Percentiles rank a stretch among this genome's conserved stretches.
Conservation (phyloP, 345 rosid genomes). For the Angophora floribunda region DNA sequence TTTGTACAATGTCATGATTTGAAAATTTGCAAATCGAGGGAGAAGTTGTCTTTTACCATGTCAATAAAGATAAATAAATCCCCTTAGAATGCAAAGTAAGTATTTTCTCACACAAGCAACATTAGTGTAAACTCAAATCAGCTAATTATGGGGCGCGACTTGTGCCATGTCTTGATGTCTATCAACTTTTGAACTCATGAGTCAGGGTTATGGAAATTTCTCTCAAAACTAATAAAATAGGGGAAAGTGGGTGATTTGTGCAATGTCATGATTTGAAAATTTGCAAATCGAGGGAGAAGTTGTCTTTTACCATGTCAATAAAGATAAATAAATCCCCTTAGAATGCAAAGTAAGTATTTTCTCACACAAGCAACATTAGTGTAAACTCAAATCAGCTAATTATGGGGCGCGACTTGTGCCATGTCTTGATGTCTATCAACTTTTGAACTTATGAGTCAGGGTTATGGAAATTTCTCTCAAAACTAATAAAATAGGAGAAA, state of each 20-base stretch:
- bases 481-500: neutral
- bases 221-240: neutral
- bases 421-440: neutral
- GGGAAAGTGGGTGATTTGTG: neutral
- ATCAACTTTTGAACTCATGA: neutral
- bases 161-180: neutral
- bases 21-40: neutral
- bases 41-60: neutral
- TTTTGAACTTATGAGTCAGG: neutral
- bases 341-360: neutral
- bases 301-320: neutral
- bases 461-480: neutral
- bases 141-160: neutral
- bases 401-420: neutral
- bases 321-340: neutral
- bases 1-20: accelerated
- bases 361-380: neutral
- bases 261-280: accelerated
- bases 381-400: neutral
- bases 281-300: accelerated
- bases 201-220: accelerated
- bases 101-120: neutral
- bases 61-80: neutral
- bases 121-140: neutral
- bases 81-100: neutral